Evolutionary conservation across 2,329 filamentous ascomycete species (phyloP), one percentile per base, ranked within the genome.

Genomic region (Dactylellina sp.): DNA sequence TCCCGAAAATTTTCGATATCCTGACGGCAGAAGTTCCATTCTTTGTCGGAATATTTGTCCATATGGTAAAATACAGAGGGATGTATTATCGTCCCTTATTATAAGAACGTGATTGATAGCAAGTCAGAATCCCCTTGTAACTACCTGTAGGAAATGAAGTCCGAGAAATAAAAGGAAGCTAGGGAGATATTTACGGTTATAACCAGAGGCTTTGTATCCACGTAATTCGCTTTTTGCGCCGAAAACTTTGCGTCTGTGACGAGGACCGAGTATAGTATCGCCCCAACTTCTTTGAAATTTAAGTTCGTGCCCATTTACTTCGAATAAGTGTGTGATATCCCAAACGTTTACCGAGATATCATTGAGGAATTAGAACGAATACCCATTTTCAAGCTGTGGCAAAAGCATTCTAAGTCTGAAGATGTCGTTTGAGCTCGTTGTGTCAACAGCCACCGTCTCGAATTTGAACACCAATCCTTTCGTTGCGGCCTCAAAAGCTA

Each of bases 51-150:
- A 14, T 42, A 57, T 59, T 66, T 50, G 18, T 59, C 52, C 12
- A 20, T 59, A 28, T 66, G 62, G 18, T 66, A 66, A 32, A 66
- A 66, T 42, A 66, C 50, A 18, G 62, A 66, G 22, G 62, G 62
- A 35, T 66, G 62, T 18, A 66, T 57, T 18, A 66, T 50, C 1
- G 62, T 66, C 57, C 16, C 62, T 66, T 37, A 9, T 22, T n/a
- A n/a, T n/a, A n/a, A n/a, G 47, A 12, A 28, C 4, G 28, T 32
- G n/a, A 9, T 4, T 16, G 28, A 25, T 6, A 32, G 14, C 9
- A 44, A 6, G n/a, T 53, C 52, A 53, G 28, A 16, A 52, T 12
- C n/a, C 2, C 7, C 50, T 40, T 24, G 42, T 25, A n/a, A 18
- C 24, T 7, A 32, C 9, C 4, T 9, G 4, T 4, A 9, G 28